These are phyloP conservation scores for Dothistroma pini DNA, from an alignment of 2,329 filamentous ascomycete genomes.

Conservation along the genomic window DNA sequence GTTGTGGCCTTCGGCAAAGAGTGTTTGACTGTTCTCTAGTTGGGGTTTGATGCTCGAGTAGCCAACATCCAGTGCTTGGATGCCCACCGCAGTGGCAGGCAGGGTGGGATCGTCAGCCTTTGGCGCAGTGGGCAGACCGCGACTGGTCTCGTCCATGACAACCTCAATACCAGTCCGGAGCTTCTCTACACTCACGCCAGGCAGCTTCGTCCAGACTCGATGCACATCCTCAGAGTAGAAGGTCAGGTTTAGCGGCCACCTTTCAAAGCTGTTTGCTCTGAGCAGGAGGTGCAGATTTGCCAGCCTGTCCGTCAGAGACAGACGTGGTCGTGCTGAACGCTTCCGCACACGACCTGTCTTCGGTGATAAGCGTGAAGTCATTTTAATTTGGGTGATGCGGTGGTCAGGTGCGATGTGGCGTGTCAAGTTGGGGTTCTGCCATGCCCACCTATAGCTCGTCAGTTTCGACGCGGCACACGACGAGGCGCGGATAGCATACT, in stretches of 20 bases:
- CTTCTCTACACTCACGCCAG: slow-evolving; percentile 47
- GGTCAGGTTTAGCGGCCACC: slow-evolving; percentile 77
- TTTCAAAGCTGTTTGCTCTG: slow-evolving; percentile 70
- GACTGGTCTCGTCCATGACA: slow-evolving; percentile 17
- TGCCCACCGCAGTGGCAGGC: slow-evolving; percentile 25
- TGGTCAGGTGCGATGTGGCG: slow-evolving; percentile 67
- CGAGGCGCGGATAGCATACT: background rate
- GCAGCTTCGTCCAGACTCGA: slow-evolving; percentile 62
- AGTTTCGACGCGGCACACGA: background rate
- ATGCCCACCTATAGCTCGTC: slow-evolving; percentile 67
- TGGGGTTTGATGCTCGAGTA: slow-evolving; percentile 50
- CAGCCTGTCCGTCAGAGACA: slow-evolving; percentile 64
- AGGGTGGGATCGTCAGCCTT: slow-evolving; percentile 22
- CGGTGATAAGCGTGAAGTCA: slow-evolving; percentile 34
- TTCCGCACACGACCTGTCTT: slow-evolving; percentile 42
- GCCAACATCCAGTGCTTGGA: slow-evolving; percentile 50
- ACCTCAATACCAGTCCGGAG: slow-evolving; percentile 51
- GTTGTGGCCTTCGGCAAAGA: slow-evolving; percentile 39
- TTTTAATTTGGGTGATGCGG: slow-evolving; percentile 51
- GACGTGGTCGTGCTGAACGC: slow-evolving; percentile 54
- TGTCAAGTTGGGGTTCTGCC: slow-evolving; percentile 79
- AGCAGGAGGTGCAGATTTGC: slow-evolving; percentile 79
- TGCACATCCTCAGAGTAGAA: slow-evolving; percentile 74
- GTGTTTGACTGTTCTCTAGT: slow-evolving; percentile 49
- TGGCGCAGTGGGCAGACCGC: slow-evolving; percentile 9